Conservation (phyloP, 2,329 filamentous ascomycete genomes). For the Paecilomyces sp. region DNA sequence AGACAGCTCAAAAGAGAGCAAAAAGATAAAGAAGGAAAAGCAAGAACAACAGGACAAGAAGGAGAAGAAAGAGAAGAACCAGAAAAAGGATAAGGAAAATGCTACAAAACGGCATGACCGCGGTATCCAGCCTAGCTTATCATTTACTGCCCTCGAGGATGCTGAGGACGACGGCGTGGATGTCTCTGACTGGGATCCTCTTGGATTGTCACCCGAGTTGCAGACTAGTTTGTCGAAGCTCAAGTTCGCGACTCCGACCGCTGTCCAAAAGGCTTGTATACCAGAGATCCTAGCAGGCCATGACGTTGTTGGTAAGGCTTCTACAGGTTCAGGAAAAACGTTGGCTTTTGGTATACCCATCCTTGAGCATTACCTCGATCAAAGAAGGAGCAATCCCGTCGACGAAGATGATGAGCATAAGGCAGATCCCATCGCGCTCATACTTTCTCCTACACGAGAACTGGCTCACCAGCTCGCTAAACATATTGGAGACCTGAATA, state of each 20-base stretch:
- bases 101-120: constrained; percentile 18
- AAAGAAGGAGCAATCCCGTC: constrained; percentile 21
- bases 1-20: constrained; percentile 8
- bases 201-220: constrained; percentile 66
- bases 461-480: constrained; percentile 84
- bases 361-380: constrained; percentile 69
- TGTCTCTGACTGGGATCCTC: constrained; percentile 67
- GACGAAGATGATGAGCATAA: constrained; percentile 35
- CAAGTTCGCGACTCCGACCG: constrained; percentile 71
- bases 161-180: constrained; percentile 52
- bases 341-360: constrained; percentile 92
- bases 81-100: constrained; percentile 13
- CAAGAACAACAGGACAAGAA: constrained; percentile 20
- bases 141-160: constrained; percentile 31
- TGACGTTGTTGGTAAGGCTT: constrained; percentile 92
- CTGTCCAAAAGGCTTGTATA: constrained; percentile 73
- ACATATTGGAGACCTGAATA: constrained; percentile 71
- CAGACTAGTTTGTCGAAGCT: constrained; percentile 70
- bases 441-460: constrained; percentile 88
- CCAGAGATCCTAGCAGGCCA: constrained; percentile 75
- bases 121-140: constrained; percentile 23
- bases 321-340: constrained; percentile 95
- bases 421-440: constrained; percentile 59
- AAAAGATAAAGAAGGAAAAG: constrained; percentile 10
- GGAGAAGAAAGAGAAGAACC: constrained; percentile 18